Evolutionary conservation across 2,329 filamentous ascomycete genomes (phyloP), one percentile per base, ranked within the genome.

Genomic region (Nemania abortiva): DNA sequence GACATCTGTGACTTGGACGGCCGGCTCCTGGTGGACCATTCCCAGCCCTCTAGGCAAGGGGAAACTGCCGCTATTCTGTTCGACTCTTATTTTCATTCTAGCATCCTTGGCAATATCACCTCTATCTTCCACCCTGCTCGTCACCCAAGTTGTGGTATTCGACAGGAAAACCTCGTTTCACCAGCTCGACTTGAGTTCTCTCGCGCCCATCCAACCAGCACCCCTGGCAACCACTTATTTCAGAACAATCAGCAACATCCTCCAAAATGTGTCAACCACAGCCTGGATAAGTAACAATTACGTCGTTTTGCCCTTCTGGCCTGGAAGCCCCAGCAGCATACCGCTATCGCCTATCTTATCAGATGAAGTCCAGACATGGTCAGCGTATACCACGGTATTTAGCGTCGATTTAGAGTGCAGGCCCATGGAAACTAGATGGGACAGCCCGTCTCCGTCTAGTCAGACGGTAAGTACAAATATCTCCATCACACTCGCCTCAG

Each of bases 171-270:
- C 37, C 3, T 47, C 56, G 11, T 70, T 72, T n/a, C 34, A 45
- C 13, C 50, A 63, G 22, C 45, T 72, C 6, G 63, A 72, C 18
- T 50, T 70, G 6, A 45, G 53, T 22, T 56, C 66, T 13, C 56
- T 31, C 29, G 31, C 50, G 29, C 68, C 70, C 0, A 37, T 69
- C 9, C 63, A 65, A 50, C 59, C 68, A 20, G 27, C 39, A 11
- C 64, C 70, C 10, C 24, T 70, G 13, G 37, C 62, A 1, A 63
- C 70, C 22, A 72, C 70, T 5, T 72, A 72, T 56, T 72, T 72
- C 29, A 53, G 70, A 22, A 64, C 65, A 6, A 65, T 69, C 39
- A 63, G 65, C 54, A 72, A 67, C 20, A 63, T 70, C 24, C 68
- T 72, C 20, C 68, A 68, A 39, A 70, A 72, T 10, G 63, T 70